Percentiles rank a stretch among this genome's conserved stretches.
phyloP scores from a whole-genome alignment of 805 yeast species.

The Metschnikowia baotianmanensis region DNA sequence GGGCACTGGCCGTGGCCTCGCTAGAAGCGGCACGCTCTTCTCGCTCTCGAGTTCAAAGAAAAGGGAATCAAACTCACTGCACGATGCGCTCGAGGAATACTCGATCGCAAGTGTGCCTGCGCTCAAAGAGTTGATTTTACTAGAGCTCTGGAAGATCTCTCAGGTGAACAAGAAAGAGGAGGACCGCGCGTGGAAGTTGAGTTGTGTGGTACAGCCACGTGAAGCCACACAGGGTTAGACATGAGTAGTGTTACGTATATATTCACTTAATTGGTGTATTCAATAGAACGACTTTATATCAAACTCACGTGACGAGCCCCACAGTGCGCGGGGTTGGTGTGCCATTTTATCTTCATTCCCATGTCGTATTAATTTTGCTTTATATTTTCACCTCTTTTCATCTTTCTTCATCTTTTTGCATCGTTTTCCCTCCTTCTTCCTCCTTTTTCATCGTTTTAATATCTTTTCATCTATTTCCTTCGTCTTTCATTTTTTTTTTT shows the following conservation, averaged over 20 bases:
- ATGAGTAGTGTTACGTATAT: not conserved
- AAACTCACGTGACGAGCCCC: too few species aligned
- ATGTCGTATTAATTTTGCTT: too few species aligned
- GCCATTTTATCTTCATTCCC: too few species aligned
- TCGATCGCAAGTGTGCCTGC: constrained; percentile 40
- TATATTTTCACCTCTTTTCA: too few species aligned
- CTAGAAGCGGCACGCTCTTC: constrained; percentile 25
- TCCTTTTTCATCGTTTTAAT: too few species aligned
- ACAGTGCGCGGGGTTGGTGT: too few species aligned
- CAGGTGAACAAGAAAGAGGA: constrained; percentile 57
- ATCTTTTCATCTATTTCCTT: too few species aligned
- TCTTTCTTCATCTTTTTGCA: too few species aligned
- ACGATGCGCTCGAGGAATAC: constrained; percentile 33
- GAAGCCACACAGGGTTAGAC: constrained; percentile 23
- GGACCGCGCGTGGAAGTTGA: constrained; percentile 72
- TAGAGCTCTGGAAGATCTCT: constrained; percentile 69
- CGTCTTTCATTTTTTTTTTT: too few species aligned
- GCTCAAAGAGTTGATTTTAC: constrained; percentile 57
- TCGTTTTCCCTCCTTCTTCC: too few species aligned
- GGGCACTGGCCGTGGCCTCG: constrained; percentile 12
- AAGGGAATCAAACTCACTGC: not conserved
- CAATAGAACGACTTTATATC: too few species aligned
- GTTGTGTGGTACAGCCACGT: constrained; percentile 58
- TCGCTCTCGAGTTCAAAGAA: constrained; percentile 17
- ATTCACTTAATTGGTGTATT: too few species aligned